Evolutionary conservation across 75 land plant genomes (phyloP).

Genomic region (Pinus albicaulis): DNA sequence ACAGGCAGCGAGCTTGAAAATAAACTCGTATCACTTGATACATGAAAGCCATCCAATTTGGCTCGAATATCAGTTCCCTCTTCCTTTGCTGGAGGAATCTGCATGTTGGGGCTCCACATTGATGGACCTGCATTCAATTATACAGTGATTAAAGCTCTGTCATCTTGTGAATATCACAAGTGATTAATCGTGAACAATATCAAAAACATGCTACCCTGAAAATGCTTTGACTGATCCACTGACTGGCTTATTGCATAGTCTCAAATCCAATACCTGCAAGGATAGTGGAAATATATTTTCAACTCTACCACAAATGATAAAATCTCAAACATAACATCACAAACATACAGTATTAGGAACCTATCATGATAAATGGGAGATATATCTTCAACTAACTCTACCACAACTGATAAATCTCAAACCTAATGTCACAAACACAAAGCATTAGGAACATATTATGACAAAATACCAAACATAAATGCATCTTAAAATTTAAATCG

Average conservation of each 20-base stretch:
- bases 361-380: too few relatives aligned
- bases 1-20: slow-evolving; percentile 13
- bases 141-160: not conserved
- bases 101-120: not conserved
- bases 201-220: not conserved
- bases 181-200: not conserved
- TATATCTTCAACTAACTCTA: too few relatives aligned
- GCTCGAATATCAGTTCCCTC: not conserved
- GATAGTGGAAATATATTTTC: too few relatives aligned
- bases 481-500: too few relatives aligned
- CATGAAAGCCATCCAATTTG: slow-evolving; percentile 2
- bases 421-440: too few relatives aligned
- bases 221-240: slow-evolving; percentile 1
- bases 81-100: slow-evolving; percentile 7
- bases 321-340: too few relatives aligned
- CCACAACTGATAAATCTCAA: too few relatives aligned
- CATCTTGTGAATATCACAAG: not conserved
- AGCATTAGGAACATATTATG: too few relatives aligned
- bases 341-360: too few relatives aligned
- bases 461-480: too few relatives aligned
- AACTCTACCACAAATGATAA: too few relatives aligned
- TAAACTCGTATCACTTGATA: slow-evolving; percentile 8
- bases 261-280: too few relatives aligned
- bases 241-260: slow-evolving; percentile 2
- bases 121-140: not conserved